These are phyloP conservation scores for Aspergillus novoparasiticus DNA, from an alignment of 2,329 filamentous ascomycete species.

Conservation along the genomic window DNA sequence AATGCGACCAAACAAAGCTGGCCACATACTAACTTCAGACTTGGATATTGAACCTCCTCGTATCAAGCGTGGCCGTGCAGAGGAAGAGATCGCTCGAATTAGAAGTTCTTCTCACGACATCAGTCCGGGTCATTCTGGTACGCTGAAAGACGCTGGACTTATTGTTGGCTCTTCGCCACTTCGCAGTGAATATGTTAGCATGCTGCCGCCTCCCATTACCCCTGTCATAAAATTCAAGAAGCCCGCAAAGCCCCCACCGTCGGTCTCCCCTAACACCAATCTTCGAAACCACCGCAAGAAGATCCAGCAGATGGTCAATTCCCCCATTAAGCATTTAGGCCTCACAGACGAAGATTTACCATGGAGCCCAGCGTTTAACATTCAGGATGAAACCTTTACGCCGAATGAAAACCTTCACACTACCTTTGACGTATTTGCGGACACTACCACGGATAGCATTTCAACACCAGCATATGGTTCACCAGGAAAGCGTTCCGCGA, in stretches of 20 bases:
- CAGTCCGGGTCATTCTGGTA: conserved; percentile 68
- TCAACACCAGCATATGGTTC: conserved; percentile 51
- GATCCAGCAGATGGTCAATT: conserved; percentile 79
- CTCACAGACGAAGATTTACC: conserved; percentile 44
- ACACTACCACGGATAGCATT: conserved; percentile 40
- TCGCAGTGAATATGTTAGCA: conserved; percentile 58
- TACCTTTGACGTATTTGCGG: conserved; percentile 60
- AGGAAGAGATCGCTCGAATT: conserved; percentile 92
- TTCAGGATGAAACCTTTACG: conserved; percentile 48
- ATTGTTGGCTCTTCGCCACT: conserved; percentile 68
- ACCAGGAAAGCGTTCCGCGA: conserved; percentile 57
- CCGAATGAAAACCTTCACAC: conserved; percentile 47
- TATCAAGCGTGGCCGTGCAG: conserved; percentile 85
- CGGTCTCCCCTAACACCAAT: conserved; percentile 90
- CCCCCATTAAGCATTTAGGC: conserved; percentile 60
- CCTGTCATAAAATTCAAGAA: conserved; percentile 81
- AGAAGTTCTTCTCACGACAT: conserved; percentile 85
- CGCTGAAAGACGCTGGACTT: conserved; percentile 35
- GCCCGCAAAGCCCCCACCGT: conserved; percentile 66
- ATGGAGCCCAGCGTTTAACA: conserved; percentile 55
- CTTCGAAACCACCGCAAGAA: conserved; percentile 83
- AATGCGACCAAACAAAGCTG: conserved; percentile 68
- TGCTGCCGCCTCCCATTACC: conserved; percentile 76
- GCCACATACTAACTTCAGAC: conserved; percentile 73
- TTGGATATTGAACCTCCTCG: conserved; percentile 71